A percentile compares a stretch with the other conserved stretches of the same genome.
Evolutionary conservation across 1,284 basidiomycete genomes (phyloP).

Genomic region (Ganoderma multipileum): DNA sequence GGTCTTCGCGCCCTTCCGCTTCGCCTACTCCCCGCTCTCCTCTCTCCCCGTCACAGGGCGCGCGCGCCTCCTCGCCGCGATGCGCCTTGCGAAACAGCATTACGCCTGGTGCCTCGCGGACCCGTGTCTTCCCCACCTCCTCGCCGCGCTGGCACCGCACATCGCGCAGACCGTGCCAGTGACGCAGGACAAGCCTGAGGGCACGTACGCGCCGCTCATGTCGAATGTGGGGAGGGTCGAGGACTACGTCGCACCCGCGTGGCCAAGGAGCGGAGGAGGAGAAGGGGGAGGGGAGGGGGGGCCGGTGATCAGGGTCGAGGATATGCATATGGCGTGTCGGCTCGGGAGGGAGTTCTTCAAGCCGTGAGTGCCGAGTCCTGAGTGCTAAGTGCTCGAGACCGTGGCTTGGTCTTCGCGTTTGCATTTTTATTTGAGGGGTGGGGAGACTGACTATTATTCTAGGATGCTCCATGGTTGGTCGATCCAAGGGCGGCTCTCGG

Average conservation of each 20-base stretch:
- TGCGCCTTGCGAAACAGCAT: not conserved
- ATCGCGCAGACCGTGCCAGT: not conserved
- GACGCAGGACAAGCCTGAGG: not conserved
- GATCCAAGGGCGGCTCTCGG: too few relatives aligned
- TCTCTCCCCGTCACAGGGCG: not conserved
- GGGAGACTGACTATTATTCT: too few relatives aligned
- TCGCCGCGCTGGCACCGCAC: not conserved
- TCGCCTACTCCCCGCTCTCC: not conserved
- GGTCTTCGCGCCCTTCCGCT: not conserved
- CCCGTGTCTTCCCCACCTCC: not conserved
- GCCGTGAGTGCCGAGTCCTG: too few relatives aligned
- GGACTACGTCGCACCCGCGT: not conserved
- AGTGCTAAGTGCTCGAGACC: too few relatives aligned
- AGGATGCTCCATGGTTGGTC: too few relatives aligned
- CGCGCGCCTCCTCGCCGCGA: not conserved
- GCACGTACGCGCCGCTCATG: not conserved
- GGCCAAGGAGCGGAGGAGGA: not conserved
- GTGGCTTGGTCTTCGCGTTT: too few relatives aligned
- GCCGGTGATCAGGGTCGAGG: not conserved
- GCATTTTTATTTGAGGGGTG: too few relatives aligned
- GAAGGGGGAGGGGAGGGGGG: not conserved
- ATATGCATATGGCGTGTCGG: not conserved
- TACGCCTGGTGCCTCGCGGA: not conserved
- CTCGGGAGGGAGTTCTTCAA: too few relatives aligned
- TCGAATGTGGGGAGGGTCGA: not conserved